These are phyloP conservation scores for Millerozyma acaciae DNA, from an alignment of 805 yeast species.

Conservation along the genomic window DNA sequence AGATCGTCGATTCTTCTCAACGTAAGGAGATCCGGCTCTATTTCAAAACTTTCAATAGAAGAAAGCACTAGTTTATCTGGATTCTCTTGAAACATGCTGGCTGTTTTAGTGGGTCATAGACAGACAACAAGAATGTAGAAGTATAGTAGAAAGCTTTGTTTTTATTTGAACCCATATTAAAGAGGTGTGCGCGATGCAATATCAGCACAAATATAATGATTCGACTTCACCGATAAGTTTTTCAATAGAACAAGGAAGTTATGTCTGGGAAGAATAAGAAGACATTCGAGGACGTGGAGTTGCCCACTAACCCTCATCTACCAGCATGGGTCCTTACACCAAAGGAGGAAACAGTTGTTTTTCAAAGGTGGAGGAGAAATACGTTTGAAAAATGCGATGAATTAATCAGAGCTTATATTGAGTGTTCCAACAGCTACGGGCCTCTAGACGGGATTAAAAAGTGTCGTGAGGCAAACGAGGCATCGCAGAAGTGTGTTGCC, in stretches of 20 bases:
- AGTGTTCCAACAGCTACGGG: conserved; percentile 57
- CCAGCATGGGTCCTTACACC: conserved; percentile 80
- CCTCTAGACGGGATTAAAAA: conserved; percentile 63
- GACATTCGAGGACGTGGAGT: conserved; percentile 34
- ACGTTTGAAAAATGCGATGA: conserved; percentile 68
- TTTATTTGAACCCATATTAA: too few relatives aligned
- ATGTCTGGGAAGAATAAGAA: conserved; percentile 17
- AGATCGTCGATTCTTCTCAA: conserved; percentile 42
- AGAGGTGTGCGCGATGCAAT: too few relatives aligned
- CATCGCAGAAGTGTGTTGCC: conserved; percentile 61
- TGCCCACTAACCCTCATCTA: conserved; percentile 42
- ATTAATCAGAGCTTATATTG: conserved; percentile 62
- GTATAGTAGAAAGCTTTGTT: too few relatives aligned
- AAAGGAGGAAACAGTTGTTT: conserved; percentile 67
- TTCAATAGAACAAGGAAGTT: neutral
- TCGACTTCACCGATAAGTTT: too few relatives aligned
- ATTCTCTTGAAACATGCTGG: conserved; percentile 25
- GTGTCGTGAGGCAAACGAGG: conserved; percentile 56
- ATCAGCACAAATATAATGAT: too few relatives aligned
- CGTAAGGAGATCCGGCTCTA: conserved; percentile 47
- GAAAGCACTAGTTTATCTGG: conserved; percentile 36
- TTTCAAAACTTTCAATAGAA: conserved; percentile 47
- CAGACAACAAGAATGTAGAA: too few relatives aligned
- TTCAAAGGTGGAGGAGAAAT: conserved; percentile 63
- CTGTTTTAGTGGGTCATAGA: too few relatives aligned